Percentiles rank a stretch among this genome's conserved stretches.
These are phyloP conservation scores for Hypoxylon perforatum DNA, from an alignment of 495 filamentous ascomycete species.

Conservation along the genomic window DNA sequence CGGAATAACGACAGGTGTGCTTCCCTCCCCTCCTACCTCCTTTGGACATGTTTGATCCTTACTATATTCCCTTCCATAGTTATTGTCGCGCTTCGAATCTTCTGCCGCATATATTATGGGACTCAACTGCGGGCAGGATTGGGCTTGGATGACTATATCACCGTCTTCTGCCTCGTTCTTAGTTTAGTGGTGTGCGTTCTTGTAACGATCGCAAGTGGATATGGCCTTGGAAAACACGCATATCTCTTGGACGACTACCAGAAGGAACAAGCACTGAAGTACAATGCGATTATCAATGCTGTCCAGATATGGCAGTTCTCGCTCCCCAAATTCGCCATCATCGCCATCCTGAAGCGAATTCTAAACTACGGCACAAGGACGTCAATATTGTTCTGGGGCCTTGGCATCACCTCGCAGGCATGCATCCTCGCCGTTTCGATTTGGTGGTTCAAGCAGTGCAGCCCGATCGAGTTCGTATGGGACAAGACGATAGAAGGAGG, in stretches of 20 bases:
- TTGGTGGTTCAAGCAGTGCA: conserved; percentile 46
- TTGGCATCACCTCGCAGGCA: conserved; percentile 42
- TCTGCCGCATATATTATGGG: conserved; percentile 34
- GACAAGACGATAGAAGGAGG: conserved; percentile 37
- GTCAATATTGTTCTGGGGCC: conserved; percentile 34
- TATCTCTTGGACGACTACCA: conserved; percentile 15
- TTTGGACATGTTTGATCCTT: conserved; percentile 6
- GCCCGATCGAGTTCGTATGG: conserved; percentile 40
- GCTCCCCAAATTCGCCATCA: conserved; percentile 45
- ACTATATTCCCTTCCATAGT: conserved; percentile 24
- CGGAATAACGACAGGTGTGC: conserved; percentile 30
- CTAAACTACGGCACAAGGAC: conserved; percentile 42
- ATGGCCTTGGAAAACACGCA: conserved; percentile 39
- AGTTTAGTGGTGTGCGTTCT: conserved; percentile 35
- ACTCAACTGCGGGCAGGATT: conserved; percentile 25
- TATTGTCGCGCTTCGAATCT: conserved; percentile 34
- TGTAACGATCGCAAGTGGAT: conserved; percentile 30
- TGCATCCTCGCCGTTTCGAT: conserved; percentile 38
- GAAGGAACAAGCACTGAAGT: conserved; percentile 31
- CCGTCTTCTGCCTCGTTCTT: conserved; percentile 35
- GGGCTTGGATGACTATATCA: conserved; percentile 43
- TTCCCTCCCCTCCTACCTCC: background rate
- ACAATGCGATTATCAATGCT: conserved; percentile 43
- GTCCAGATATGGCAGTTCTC: conserved; percentile 46
- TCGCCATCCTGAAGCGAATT: conserved; percentile 45